Evolutionary conservation across 371 early-diverging fungal species (phyloP).

Genomic region (Mucor racemosus): DNA sequence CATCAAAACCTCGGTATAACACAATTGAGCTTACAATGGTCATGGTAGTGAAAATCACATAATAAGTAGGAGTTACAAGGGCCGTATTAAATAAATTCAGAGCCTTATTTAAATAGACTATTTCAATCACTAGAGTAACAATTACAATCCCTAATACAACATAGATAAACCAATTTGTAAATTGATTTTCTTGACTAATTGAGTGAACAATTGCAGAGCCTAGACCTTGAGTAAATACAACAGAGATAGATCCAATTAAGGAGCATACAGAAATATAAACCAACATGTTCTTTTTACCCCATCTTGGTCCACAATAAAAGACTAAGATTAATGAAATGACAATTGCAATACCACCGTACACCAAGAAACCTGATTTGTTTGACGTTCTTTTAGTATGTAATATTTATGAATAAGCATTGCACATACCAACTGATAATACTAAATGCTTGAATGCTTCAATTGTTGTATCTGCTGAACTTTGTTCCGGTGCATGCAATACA

Average conservation of each 20-base stretch:
- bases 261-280: constrained; percentile 91
- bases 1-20: constrained; percentile 86
- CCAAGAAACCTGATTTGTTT: constrained; percentile 68
- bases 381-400: neutral
- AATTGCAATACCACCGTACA: constrained; percentile 76
- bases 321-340: constrained; percentile 65
- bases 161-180: constrained; percentile 87
- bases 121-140: constrained; percentile 82
- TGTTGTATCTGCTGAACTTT: constrained; percentile 71
- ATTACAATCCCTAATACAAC: constrained; percentile 76
- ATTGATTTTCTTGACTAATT: constrained; percentile 80
- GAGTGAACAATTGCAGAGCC: constrained; percentile 91
- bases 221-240: constrained; percentile 91
- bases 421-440: constrained; percentile 73
- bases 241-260: constrained; percentile 90
- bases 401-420: neutral
- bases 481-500: constrained; percentile 92
- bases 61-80: constrained; percentile 91
- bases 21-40: constrained; percentile 91
- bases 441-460: constrained; percentile 82
- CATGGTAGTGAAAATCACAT: constrained; percentile 92
- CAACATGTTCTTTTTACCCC: constrained; percentile 85
- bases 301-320: constrained; percentile 80
- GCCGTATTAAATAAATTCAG: constrained; percentile 93
- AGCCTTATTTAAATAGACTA: constrained; percentile 97